Base-by-base conservation (phyloP, 768 basidiomycete species). In the Clitopilus passeckerianus region DNA sequence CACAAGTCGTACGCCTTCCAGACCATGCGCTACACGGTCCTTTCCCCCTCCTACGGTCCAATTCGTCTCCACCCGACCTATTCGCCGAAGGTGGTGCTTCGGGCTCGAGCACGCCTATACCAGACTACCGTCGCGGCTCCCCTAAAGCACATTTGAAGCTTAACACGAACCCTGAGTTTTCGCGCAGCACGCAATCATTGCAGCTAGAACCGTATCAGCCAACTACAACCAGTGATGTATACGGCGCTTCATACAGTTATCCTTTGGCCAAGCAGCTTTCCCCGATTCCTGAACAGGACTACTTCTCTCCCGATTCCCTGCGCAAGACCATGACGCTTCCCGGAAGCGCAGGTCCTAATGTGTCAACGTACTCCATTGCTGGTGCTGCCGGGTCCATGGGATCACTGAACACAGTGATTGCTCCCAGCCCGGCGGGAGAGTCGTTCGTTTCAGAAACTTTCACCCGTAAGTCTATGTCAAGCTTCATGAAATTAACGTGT, bases 281-380 rank as follows among this genome's bases (percentile, higher is more conserved):
- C 1, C 86, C 88, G 0, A 88, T 89, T 41, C 78, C 77, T 8
- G 88, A 89, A 70, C 81, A 81, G 63, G 84, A 87, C 57, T 86
- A 86, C 64, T 66, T 84, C 57, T 84, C 85, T 6, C 84, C 84
- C 0, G 75, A 77, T 54, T 64, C 68, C 22, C 59, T 65, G 20
- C 73, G 71, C 60, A 71, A 73, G 34, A 71, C 74, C 56, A 70
- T 56, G 44, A 75, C 72, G 56, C 69, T 74, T 43, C 73, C 70
- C 24, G 65, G 67, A 14, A 65, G 66, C 20, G 59, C 63, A n/a
- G 67, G 65, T 34, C 65, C 50, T 35, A 57, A 61, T 24, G 58
- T 27, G 16, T 56, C 64, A 6, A 57, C 41, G 14, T 22, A 56
- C 1, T 70, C 66, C 1, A 33, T 66, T 20, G 52, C 62, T 20